Evolutionary conservation across 2,329 filamentous ascomycete species (phyloP).

Genomic region (Ophiostoma ulmi): DNA sequence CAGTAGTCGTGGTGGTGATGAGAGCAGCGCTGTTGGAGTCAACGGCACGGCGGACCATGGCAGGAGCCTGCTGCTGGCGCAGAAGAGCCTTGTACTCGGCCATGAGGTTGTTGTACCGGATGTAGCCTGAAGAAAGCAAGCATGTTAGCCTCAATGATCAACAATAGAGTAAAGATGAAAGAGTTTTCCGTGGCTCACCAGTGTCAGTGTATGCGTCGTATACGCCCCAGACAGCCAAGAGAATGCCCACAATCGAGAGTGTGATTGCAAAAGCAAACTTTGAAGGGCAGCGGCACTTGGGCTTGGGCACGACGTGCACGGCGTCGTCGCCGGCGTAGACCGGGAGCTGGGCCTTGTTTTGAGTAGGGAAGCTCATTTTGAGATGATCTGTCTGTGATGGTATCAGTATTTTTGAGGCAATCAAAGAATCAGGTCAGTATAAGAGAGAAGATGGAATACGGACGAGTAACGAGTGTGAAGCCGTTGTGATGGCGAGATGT

Average conservation of each 20-base stretch:
- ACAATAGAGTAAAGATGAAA: neutral
- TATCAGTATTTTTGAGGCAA: neutral
- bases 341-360: slow-evolving; percentile 16
- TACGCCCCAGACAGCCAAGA: neutral
- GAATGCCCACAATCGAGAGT: neutral
- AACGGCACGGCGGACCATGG: slow-evolving; percentile 23
- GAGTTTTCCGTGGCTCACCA: neutral
- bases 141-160: neutral
- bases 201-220: neutral
- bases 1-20: slow-evolving; percentile 30
- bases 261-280: neutral
- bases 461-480: slow-evolving; percentile 15
- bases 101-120: slow-evolving; percentile 23
- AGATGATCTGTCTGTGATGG: neutral
- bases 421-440: no score
- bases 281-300: neutral
- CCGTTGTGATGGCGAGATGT: neutral
- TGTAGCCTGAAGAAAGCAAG: slow-evolving; percentile 22
- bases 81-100: slow-evolving; percentile 24
- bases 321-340: slow-evolving; percentile 4
- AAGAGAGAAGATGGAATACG: neutral
- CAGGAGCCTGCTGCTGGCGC: slow-evolving; percentile 5
- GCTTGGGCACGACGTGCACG: neutral
- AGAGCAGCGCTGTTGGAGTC: slow-evolving; percentile 30
- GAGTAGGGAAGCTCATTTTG: slow-evolving; percentile 20